Evolutionary conservation across 148 eudicot genomes (phyloP), one percentile per base, ranked within the genome.

Genomic region (Persicaria tinctoria): DNA sequence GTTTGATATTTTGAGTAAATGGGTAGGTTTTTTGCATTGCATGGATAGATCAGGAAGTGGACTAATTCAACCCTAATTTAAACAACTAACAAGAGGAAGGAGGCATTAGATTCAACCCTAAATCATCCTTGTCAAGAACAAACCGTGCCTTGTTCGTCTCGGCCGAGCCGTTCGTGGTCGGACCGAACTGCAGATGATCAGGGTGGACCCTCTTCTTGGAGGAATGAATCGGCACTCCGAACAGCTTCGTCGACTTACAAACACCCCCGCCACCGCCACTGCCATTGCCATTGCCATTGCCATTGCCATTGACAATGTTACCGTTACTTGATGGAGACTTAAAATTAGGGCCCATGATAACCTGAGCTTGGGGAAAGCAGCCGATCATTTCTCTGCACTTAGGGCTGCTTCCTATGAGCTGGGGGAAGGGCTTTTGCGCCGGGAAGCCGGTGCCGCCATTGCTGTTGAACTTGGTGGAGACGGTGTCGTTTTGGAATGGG

Each of bases 91-190:
- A 90, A 62, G 80, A 79, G 57, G 92, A 89, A 81, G 97, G 90
- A 79, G 93, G 93, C 97, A 89, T 90, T 74, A 93, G 94, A 89
- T 91, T 87, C 64, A 93, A 79, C 80, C 98, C 92, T 81, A 93
- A 80, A 85, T 71, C 98, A 82, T 91, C 88, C 68, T 86, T 91
- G 4, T 84, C 97, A n/a, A 89, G 74, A 6, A 85, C 90, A 76
- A 91, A 84, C 48, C 95, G 81, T 41, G 87, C 72, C 77, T 86
- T 90, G 80, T 78, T 84, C 60, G 2, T 57, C 7, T 49, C 78
- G 41, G 12, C 41, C 8, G 51, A 17, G 41, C 41, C 3, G 41
- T 32, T 32, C 41, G 41, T 32, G 41, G 41, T 3, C 0, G 51
- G 45, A 1, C 59, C 56, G 14, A n/a, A 44, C 4, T 77, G 54